These are phyloP conservation scores for Ceratocystis cubensis DNA, from an alignment of 2,329 filamentous ascomycete species.

Conservation along the genomic window DNA sequence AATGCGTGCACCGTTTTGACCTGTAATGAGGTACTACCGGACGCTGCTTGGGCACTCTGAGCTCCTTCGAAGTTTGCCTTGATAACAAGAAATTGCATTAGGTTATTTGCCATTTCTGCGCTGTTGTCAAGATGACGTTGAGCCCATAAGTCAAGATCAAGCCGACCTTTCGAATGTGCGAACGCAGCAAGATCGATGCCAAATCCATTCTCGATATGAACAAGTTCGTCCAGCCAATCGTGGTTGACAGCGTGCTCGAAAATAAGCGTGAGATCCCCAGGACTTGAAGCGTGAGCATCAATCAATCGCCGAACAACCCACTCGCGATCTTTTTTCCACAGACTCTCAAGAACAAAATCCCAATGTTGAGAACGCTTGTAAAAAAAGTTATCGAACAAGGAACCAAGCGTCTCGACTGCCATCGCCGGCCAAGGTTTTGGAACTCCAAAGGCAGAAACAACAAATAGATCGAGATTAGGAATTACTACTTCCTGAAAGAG, in stretches of 20 bases:
- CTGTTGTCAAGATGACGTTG: conserved; percentile 55
- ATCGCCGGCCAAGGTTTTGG: conserved; percentile 64
- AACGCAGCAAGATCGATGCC: conserved; percentile 77
- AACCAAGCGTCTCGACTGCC: conserved; percentile 62
- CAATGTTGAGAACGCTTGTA: conserved; percentile 64
- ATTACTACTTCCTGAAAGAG: conserved; percentile 55
- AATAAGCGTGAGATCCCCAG: conserved; percentile 33
- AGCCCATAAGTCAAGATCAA: conserved; percentile 73
- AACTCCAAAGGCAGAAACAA: conserved; percentile 65
- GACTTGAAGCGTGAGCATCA: conserved; percentile 67
- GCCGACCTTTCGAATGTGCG: conserved; percentile 66
- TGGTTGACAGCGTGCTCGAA: conserved; percentile 61
- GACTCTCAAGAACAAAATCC: conserved; percentile 77
- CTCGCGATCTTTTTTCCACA: conserved; percentile 80
- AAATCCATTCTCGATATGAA: conserved; percentile 68
- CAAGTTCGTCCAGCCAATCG: conserved; percentile 70
- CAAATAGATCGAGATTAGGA: conserved; percentile 65
- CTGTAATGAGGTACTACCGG: conserved; percentile 55
- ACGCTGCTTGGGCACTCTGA: conserved; percentile 2
- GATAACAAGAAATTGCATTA: conserved; percentile 70
- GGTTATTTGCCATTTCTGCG: conserved; percentile 53
- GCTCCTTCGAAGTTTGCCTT: conserved; percentile 63
- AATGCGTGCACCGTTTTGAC: conserved; percentile 76
- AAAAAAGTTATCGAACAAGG: conserved; percentile 72
- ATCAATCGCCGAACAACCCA: conserved; percentile 77